Base-by-base conservation (phyloP, 2,329 filamentous ascomycete species). In the Aspergillus sp. region DNA sequence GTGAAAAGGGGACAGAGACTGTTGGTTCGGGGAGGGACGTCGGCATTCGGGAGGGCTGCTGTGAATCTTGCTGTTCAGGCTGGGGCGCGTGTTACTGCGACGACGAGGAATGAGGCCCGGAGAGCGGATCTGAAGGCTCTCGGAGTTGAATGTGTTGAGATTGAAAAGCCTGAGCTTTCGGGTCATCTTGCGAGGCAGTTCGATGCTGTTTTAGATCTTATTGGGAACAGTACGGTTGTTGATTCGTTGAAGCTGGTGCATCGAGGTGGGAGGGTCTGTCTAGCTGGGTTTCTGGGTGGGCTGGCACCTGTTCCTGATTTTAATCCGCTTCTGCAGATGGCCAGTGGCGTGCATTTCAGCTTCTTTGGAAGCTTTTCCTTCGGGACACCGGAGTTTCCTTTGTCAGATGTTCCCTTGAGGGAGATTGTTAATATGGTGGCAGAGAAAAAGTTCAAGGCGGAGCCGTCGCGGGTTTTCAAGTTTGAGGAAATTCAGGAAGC, bases 321-420 rank as follows among this genome's bases (percentile, higher is more conserved):
- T 64, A 79, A 79, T 58, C 78, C 76, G 2, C 69, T 80, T 61
- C 45, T 78, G 6, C 70, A 80, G 64, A 80, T 80, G 77, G 69
- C 71, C 15, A 69, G 70, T 20, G 77, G 77, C 0, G 75, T 80
- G n/a, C 77, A 80, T 57, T 78, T 80, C 56, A 79, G 73, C 57
- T 68, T 80, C 30, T 80, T 79, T 62, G 70, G 73, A 5, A 56
- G 51, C 5, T 59, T 59, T 40, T 47, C 51, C 9, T 59, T 59
- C 34, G 58, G 58, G 2, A 41, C 24, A 2, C 58, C 61, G 0
- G 74, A 70, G 15, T 59, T 56, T 34, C 72, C 76, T 6, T 49
- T 79, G 30, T 72, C 71, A 0, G 66, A 64, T 19, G 69, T 79
- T n/a, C 76, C 75, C 5, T 58, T 79, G 33, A 69, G 70, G 40